Evolutionary conservation across 768 basidiomycete genomes (phyloP), one percentile per base, ranked within the genome.

Genomic region (Tubosaeta sp.): DNA sequence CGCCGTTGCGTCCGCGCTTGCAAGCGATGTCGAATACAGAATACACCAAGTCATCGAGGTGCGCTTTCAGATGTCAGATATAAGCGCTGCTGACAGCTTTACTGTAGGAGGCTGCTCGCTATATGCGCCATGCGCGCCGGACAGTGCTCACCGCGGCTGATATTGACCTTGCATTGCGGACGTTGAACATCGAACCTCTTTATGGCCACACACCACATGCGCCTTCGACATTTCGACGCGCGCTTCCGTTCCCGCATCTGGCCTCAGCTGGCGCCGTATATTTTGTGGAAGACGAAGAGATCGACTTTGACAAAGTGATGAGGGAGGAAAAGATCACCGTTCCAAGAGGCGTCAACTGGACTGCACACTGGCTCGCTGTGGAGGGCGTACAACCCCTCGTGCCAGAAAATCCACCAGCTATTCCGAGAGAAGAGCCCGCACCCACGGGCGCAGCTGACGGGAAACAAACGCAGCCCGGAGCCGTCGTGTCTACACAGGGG

Each of bases 371-470:
- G 96, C 78, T 99, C 29, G 94, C 94, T 1, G 93, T 99, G 34
- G 96, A 99, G 60, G 96, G 96, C 22, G 89, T 99, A 12, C 96
- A 98, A 62, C 94, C 95, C 0, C 79, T 92, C n/a, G 89, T 95
- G 44, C 90, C 91, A 12, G 92, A 96, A 65, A 98, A 98, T 66
- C 94, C 94, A 0, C 87, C 90, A n/a, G 84, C 86, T 2, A 74
- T 88, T 39, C 84, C 86, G 0, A 74, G 79, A 57, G 83, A 85
- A 49, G 73, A 69, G 67, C 76, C 58, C 27, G 55, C 48, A 18
- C 57, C 58, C 22, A 58, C 56, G 47, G 57, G 52, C 10, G 25
- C 25, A 39, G 65, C 21, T 54, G 73, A 60, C 27, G 56, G 56
- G 18, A 69, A 66, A 46, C 60, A 64, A 50, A 51, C 66, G 13